These are phyloP conservation scores for Aspergillus affinis DNA, from an alignment of 495 filamentous ascomycete species.

Conservation along the genomic window DNA sequence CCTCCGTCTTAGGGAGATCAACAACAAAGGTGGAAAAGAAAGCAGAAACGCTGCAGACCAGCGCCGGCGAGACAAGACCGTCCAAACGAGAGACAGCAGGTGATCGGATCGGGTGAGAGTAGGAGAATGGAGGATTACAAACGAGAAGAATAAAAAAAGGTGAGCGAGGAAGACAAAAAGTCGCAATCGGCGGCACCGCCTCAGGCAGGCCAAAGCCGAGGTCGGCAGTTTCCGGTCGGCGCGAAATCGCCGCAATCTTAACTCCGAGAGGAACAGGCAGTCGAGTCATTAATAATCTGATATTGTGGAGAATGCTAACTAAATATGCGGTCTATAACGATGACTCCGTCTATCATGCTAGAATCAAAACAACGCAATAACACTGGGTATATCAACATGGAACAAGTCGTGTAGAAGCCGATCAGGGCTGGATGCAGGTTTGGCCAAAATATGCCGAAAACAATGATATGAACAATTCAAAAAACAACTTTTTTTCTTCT, in stretches of 20 bases:
- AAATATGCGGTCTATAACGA: background rate
- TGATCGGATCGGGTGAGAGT: background rate
- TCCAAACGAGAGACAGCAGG: background rate
- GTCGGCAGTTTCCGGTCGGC: conserved; percentile 21
- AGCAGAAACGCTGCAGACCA: background rate
- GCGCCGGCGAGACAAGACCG: background rate
- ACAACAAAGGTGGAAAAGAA: background rate
- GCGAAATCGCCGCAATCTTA: background rate
- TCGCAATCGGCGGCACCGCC: conserved; percentile 1
- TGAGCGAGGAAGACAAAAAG: too few relatives aligned
- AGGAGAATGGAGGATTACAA: conserved; percentile 7
- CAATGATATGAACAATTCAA: background rate
- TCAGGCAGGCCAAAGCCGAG: conserved; percentile 15
- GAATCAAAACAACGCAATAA: conserved; percentile 10
- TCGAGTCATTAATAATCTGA: background rate
- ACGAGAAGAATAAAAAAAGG: conserved; percentile 2
- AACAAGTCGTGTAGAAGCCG: conserved; percentile 10
- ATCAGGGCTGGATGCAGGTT: background rate
- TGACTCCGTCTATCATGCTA: conserved; percentile 18
- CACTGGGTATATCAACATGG: conserved; percentile 27
- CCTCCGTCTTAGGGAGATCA: background rate
- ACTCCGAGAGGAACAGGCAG: too few relatives aligned
- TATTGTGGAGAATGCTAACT: background rate
- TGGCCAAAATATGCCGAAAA: background rate
- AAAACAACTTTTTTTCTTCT: conserved; percentile 10